These are phyloP conservation scores for Raddia guianensis DNA, from an alignment of 176 grass and related monocot genomes.

Conservation along the genomic window DNA sequence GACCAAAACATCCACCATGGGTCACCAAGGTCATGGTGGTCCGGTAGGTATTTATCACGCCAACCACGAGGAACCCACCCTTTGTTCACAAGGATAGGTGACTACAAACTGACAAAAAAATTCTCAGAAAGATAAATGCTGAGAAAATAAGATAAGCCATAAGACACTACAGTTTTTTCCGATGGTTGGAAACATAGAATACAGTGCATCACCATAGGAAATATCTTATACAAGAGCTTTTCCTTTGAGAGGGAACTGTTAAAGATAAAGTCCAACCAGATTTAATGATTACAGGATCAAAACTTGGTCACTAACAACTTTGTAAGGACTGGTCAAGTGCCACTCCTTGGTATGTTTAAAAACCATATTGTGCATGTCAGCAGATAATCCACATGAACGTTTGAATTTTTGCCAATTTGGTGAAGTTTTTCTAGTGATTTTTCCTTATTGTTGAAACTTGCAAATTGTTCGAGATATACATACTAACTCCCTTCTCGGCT, in stretches of 20 bases:
- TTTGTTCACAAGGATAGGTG: too few relatives aligned
- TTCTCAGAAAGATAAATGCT: too few relatives aligned
- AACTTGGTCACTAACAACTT: neutral
- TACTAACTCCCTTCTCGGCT: too few relatives aligned
- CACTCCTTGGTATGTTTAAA: neutral
- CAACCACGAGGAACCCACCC: too few relatives aligned
- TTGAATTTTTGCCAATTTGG: neutral
- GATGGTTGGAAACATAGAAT: neutral
- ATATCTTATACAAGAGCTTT: neutral
- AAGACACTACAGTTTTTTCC: conserved; percentile 17
- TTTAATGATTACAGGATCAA: conserved; percentile 1
- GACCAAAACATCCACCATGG: conserved; percentile 94
- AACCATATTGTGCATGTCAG: neutral
- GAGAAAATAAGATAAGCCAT: too few relatives aligned
- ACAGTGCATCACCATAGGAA: neutral
- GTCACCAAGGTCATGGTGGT: conserved; percentile 41
- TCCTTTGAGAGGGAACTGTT: neutral
- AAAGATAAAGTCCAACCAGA: conserved; percentile 10
- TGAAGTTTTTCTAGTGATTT: neutral
- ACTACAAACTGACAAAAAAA: too few relatives aligned
- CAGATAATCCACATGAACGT: neutral
- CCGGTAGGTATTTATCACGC: too few relatives aligned
- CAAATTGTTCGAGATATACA: neutral
- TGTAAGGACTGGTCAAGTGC: too few relatives aligned
- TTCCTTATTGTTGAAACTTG: conserved; percentile 2